Evolutionary conservation across 2,329 filamentous ascomycete species (phyloP).

Genomic region (Epichloe brachyelytri): DNA sequence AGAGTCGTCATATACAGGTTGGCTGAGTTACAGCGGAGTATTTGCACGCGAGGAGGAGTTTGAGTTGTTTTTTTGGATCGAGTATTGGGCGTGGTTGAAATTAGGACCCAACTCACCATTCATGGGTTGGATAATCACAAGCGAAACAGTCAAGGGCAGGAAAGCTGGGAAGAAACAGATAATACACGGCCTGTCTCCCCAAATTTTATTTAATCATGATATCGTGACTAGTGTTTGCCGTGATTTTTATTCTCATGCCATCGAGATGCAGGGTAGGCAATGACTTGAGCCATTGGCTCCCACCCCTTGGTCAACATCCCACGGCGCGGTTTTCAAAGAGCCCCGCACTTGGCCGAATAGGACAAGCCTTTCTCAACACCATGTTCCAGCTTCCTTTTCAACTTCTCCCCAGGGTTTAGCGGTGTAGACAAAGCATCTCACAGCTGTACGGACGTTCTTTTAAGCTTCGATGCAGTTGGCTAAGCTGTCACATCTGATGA

Average conservation of each 20-base stretch:
- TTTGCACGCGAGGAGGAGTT: no score
- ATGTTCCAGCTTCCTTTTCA: background rate
- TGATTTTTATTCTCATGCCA: background rate
- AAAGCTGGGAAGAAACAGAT: background rate
- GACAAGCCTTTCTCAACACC: background rate
- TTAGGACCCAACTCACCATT: no score
- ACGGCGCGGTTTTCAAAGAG: background rate
- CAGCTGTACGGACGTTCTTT: background rate
- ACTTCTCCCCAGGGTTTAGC: background rate
- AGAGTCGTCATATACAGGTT: no score
- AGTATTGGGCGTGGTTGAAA: no score
- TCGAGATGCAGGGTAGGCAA: background rate
- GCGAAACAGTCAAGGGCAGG: no score
- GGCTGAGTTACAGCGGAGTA: no score
- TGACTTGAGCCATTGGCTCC: no score
- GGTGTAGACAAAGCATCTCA: background rate
- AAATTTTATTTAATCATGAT: background rate
- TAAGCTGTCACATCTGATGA: background rate
- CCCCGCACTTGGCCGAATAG: background rate
- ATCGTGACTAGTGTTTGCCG: background rate
- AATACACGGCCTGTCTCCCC: background rate
- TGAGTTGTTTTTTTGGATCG: no score
- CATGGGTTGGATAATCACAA: no score
- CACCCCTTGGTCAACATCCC: no score
- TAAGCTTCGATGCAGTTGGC: background rate